Percentiles rank a stretch among this genome's conserved stretches.
Conservation (phyloP, 257 asterid genomes). For the Solanum pinnatisectum region DNA sequence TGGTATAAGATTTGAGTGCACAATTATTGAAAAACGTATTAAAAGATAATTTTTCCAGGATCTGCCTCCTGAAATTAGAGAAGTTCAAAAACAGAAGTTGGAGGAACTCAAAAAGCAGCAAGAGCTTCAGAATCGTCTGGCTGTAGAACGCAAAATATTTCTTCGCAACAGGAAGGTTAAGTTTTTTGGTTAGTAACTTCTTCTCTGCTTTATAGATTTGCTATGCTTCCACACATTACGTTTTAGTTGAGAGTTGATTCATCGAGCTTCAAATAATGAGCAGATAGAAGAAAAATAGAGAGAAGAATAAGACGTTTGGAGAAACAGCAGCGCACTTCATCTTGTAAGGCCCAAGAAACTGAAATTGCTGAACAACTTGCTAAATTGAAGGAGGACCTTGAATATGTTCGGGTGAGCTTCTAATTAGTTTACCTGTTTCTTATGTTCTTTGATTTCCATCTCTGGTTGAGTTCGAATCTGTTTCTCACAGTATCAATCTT, state of each 20-base stretch:
- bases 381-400: conserved; percentile 84
- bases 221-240: not conserved
- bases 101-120: conserved; percentile 81
- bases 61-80: conserved; percentile 60
- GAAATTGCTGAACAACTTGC: conserved; percentile 61
- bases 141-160: conserved; percentile 65
- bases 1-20: not conserved
- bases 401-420: conserved; percentile 71
- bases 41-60: conserved; percentile 34
- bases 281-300: conserved; percentile 93
- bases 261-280: conserved; percentile 1
- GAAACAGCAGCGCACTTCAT: conserved; percentile 69
- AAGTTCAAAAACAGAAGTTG: conserved; percentile 69
- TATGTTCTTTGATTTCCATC: not conserved
- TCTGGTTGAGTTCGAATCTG: not conserved
- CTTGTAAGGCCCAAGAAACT: conserved; percentile 54
- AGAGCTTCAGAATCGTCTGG: conserved; percentile 63
- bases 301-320: conserved; percentile 72
- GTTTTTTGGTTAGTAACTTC: conserved; percentile 57
- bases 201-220: not conserved
- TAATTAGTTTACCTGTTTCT: not conserved
- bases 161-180: conserved; percentile 64
- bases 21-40: not conserved
- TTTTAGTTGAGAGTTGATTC: not conserved
- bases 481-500: not conserved